These are phyloP conservation scores for Quercus parvula DNA, from an alignment of 306 rosid species.

Conservation along the genomic window DNA sequence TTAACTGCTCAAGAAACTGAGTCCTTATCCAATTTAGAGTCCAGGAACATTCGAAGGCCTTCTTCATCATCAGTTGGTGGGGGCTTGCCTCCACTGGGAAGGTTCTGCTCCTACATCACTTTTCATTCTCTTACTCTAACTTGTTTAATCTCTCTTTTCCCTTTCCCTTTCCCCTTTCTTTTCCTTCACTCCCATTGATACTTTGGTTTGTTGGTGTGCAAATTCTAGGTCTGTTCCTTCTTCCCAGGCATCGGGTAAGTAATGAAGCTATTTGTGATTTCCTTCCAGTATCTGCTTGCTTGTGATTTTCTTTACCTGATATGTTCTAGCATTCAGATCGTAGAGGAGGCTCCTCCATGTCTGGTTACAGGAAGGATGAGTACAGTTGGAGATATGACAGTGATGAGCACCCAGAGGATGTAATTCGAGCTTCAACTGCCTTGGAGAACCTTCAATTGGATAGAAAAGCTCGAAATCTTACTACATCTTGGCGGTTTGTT, in stretches of 20 bases:
- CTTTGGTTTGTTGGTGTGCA: constrained; percentile 23
- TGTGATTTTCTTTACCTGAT: constrained; percentile 39
- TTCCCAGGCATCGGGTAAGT: constrained; percentile 92
- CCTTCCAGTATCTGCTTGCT: constrained; percentile 21
- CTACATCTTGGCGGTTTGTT: constrained; percentile 96
- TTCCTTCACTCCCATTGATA: constrained; percentile 17
- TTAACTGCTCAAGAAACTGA: constrained; percentile 63
- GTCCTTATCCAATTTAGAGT: constrained; percentile 66
- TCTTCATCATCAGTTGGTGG: constrained; percentile 93
- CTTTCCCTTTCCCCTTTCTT: not conserved
- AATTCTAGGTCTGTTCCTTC: constrained; percentile 68
- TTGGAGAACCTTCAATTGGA: constrained; percentile 96
- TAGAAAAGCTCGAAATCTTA: constrained; percentile 94
- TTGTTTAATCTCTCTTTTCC: not conserved
- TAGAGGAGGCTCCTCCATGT: constrained; percentile 86
- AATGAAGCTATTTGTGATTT: constrained; percentile 15
- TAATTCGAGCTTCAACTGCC: constrained; percentile 79
- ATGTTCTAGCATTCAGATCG: constrained; percentile 65
- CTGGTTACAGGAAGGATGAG: constrained; percentile 86
- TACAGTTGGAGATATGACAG: constrained; percentile 91
- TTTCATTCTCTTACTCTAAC: constrained; percentile 4
- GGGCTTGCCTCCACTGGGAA: constrained; percentile 96
- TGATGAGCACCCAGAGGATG: constrained; percentile 80
- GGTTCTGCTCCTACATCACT: constrained; percentile 46
- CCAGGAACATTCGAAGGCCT: constrained; percentile 75